phyloP scores from a whole-genome alignment of 495 filamentous ascomycete species.

The Aspergillus hancockii region DNA sequence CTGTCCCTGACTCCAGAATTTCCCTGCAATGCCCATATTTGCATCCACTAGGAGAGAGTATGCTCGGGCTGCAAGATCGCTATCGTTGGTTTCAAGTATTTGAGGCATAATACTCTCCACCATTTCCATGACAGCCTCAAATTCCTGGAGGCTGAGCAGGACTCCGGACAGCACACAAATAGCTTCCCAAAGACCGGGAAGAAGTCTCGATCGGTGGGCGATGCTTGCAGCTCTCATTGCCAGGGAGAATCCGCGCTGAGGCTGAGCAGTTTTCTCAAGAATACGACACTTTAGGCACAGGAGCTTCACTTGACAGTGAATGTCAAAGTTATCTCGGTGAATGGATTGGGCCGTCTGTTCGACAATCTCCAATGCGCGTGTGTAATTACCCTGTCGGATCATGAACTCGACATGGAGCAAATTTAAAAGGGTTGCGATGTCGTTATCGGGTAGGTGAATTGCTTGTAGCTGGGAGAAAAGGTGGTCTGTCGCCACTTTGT shows the following conservation, averaged over 20 bases:
- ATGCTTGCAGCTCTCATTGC: constrained; percentile 78
- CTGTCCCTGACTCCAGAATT: constrained; percentile 29
- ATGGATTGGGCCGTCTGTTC: constrained; percentile 66
- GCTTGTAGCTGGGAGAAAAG: constrained; percentile 63
- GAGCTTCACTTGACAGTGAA: constrained; percentile 71
- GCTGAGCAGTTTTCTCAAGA: constrained; percentile 66
- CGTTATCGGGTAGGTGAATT: constrained; percentile 59
- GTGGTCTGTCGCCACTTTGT: constrained; percentile 66
- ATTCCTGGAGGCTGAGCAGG: constrained; percentile 72
- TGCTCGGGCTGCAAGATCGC: constrained; percentile 61
- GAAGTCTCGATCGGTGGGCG: constrained; percentile 68
- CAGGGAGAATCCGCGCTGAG: constrained; percentile 81
- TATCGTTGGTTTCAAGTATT: constrained; percentile 72
- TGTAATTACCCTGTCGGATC: constrained; percentile 61
- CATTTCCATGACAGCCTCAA: constrained; percentile 65
- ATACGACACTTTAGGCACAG: constrained; percentile 76
- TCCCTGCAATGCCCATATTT: constrained; percentile 77
- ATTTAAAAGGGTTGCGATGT: constrained; percentile 69
- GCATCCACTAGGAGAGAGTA: constrained; percentile 81
- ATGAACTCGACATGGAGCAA: constrained; percentile 71
- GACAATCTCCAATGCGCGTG: constrained; percentile 64
- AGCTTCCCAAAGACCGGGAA: constrained; percentile 76
- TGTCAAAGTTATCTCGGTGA: constrained; percentile 70
- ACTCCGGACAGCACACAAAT: constrained; percentile 69
- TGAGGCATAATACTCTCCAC: constrained; percentile 79